Evolutionary conservation across 495 filamentous ascomycete genomes (phyloP).

Genomic region (Xylaria acuta): DNA sequence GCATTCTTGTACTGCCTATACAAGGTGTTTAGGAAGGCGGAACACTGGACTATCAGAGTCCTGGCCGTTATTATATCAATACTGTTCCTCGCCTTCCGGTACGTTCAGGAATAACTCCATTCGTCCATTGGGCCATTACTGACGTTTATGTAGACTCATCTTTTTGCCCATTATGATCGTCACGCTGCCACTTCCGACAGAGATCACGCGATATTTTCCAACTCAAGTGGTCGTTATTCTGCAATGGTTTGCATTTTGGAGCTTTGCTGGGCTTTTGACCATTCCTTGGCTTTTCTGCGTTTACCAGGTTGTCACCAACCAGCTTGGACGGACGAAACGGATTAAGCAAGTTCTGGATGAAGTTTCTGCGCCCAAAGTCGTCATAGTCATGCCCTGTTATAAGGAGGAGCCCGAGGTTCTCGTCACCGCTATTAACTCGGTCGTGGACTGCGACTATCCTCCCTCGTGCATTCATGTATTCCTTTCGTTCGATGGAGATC

Average conservation of each 20-base stretch:
- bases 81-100: constrained; percentile 78
- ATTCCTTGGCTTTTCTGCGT: constrained; percentile 94
- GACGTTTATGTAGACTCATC: constrained; percentile 62
- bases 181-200: constrained; percentile 81
- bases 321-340: constrained; percentile 77
- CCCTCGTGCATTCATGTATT: constrained; percentile 94
- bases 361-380: constrained; percentile 86
- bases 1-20: constrained; percentile 91
- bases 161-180: constrained; percentile 96
- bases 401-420: constrained; percentile 89
- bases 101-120: constrained; percentile 33
- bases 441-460: constrained; percentile 95
- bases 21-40: constrained; percentile 90
- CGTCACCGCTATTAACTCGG: constrained; percentile 86
- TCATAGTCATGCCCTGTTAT: constrained; percentile 97
- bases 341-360: constrained; percentile 89
- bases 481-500: constrained; percentile 91
- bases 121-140: constrained; percentile 3
- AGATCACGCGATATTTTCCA: constrained; percentile 75
- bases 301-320: constrained; percentile 85
- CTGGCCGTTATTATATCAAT: constrained; percentile 78
- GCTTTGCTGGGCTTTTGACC: constrained; percentile 84
- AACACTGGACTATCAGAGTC: constrained; percentile 79
- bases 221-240: constrained; percentile 67
- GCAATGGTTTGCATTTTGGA: constrained; percentile 97